phyloP scores from a whole-genome alignment of 345 rosid genomes.

The Physaria fendleri region DNA sequence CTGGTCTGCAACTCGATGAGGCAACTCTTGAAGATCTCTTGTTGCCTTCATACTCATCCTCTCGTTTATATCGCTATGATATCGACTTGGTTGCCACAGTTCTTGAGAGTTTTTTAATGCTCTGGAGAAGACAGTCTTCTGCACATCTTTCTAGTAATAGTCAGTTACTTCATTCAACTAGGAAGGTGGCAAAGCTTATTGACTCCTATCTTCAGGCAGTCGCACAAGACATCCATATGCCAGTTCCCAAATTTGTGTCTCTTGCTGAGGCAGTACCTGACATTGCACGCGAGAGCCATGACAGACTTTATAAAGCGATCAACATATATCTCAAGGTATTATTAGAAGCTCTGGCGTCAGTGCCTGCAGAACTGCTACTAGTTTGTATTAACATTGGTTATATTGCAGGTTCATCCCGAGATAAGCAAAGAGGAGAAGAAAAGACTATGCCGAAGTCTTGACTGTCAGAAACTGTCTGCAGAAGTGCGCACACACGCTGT shows the following conservation, averaged over 20 bases:
- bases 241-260: conserved; percentile 47
- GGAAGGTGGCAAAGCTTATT: conserved; percentile 59
- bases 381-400: conserved; percentile 1
- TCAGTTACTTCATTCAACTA: conserved; percentile 43
- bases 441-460: conserved; percentile 64
- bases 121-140: conserved; percentile 64
- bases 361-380: background rate
- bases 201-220: conserved; percentile 78
- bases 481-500: conserved; percentile 88
- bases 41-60: conserved; percentile 48
- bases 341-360: background rate
- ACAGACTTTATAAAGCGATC: conserved; percentile 83
- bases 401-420: conserved; percentile 76
- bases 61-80: conserved; percentile 45
- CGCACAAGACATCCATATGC: conserved; percentile 59
- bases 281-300: conserved; percentile 57
- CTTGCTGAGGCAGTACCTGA: conserved; percentile 76
- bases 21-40: conserved; percentile 60
- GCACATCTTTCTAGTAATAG: conserved; percentile 35
- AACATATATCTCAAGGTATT: conserved; percentile 81
- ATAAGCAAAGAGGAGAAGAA: conserved; percentile 79
- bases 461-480: conserved; percentile 88
- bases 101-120: conserved; percentile 51
- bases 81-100: conserved; percentile 63
- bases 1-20: conserved; percentile 72